phyloP scores from a whole-genome alignment of 768 basidiomycete genomes.

The Macrolepiota dolichaula region DNA sequence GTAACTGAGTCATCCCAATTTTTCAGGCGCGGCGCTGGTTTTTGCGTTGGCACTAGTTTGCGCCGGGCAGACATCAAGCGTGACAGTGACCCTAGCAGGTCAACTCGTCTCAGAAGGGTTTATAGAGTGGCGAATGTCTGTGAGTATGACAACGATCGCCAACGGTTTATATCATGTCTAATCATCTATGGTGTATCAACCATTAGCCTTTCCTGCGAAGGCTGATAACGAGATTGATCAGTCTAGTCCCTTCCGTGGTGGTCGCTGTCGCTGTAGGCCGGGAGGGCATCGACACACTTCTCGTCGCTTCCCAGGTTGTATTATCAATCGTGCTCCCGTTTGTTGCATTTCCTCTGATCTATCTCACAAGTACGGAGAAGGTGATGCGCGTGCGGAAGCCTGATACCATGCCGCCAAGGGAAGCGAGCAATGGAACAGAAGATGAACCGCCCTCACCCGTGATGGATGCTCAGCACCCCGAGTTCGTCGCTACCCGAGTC shows the following conservation, averaged over 20 bases:
- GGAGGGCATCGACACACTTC: slow-evolving; percentile 59
- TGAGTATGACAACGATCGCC: slow-evolving; percentile 16
- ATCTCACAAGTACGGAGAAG: slow-evolving; percentile 55
- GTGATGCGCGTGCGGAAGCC: slow-evolving; percentile 58
- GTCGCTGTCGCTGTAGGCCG: slow-evolving; percentile 69
- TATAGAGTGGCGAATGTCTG: slow-evolving; percentile 69
- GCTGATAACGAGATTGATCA: slow-evolving; percentile 64
- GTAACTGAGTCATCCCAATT: background rate
- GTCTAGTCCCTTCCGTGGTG: slow-evolving; percentile 64
- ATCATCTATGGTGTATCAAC: background rate
- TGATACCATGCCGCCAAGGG: background rate
- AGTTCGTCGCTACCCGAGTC: background rate
- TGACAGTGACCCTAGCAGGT: slow-evolving; percentile 76
- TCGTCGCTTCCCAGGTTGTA: slow-evolving; percentile 75
- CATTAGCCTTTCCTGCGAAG: slow-evolving; percentile 57
- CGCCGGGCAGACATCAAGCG: slow-evolving; percentile 73
- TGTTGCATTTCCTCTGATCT: slow-evolving; percentile 69
- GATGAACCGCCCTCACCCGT: background rate
- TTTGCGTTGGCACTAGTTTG: slow-evolving; percentile 77
- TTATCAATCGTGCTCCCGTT: slow-evolving; percentile 75
- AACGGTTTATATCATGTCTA: background rate
- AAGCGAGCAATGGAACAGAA: background rate
- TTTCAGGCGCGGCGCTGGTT: slow-evolving; percentile 56
- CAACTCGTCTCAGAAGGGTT: slow-evolving; percentile 82
- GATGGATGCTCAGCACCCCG: background rate